Conservation (phyloP, 441 rosid genomes). For the Arabidopsis hybrid region DNA sequence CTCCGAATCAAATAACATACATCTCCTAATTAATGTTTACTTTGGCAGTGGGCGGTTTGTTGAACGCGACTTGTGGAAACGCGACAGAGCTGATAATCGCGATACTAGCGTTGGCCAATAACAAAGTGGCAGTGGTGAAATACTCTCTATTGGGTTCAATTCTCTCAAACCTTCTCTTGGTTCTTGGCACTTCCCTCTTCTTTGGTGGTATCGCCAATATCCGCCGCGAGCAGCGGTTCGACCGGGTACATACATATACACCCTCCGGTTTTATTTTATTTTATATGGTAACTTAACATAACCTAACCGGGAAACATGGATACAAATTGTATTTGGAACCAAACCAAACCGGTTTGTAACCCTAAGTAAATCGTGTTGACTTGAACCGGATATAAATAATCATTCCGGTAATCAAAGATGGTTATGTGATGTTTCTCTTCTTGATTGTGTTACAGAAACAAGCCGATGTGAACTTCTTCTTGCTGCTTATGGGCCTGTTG, state of each 20-base stretch:
- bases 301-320: background rate
- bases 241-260: slow-evolving; percentile 50
- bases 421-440: slow-evolving; percentile 9
- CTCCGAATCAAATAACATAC: background rate
- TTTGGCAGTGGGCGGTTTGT: slow-evolving; percentile 62
- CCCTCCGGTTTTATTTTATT: background rate
- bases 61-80: slow-evolving; percentile 78
- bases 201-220: slow-evolving; percentile 70
- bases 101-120: slow-evolving; percentile 55
- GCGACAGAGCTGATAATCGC: slow-evolving; percentile 76
- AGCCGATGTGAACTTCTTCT: slow-evolving; percentile 77
- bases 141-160: slow-evolving; percentile 69
- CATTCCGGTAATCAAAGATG: background rate
- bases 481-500: slow-evolving; percentile 72
- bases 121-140: slow-evolving; percentile 61
- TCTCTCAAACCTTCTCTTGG: slow-evolving; percentile 77
- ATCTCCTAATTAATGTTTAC: background rate
- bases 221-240: slow-evolving; percentile 59
- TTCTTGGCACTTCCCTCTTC: slow-evolving; percentile 67
- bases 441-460: slow-evolving; percentile 62
- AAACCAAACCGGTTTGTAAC: background rate
- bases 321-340: background rate
- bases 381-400: background rate
- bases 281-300: background rate
- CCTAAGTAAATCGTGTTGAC: background rate